These are phyloP conservation scores for Coemansia sp. DNA, from an alignment of 192 early-diverging fungal genomes.

Conservation along the genomic window DNA sequence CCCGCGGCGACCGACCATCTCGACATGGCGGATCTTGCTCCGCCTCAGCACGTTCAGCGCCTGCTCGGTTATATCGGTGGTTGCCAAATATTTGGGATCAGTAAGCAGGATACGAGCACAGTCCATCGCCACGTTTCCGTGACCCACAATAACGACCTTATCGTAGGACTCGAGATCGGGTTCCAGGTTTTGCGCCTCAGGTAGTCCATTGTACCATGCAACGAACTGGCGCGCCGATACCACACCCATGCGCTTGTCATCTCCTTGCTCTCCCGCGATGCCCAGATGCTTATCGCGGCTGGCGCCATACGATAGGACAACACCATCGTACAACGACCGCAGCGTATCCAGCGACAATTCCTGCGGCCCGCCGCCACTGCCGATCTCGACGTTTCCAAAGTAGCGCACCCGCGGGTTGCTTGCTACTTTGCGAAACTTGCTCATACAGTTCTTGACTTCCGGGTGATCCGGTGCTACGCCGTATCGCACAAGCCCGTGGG, in stretches of 20 bases:
- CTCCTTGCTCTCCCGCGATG: constrained; percentile 64
- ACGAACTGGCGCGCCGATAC: constrained; percentile 84
- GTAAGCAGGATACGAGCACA: constrained; percentile 83
- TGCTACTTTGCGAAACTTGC: constrained; percentile 81
- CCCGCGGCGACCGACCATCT: constrained; percentile 87
- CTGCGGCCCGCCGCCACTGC: constrained; percentile 39
- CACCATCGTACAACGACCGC: constrained; percentile 64
- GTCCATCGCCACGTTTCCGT: constrained; percentile 95
- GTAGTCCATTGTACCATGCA: constrained; percentile 92
- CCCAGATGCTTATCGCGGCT: constrained; percentile 68
- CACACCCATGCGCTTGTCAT: constrained; percentile 49
- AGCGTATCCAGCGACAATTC: constrained; percentile 57
- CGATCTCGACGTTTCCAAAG: constrained; percentile 77
- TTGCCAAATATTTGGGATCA: constrained; percentile 65
- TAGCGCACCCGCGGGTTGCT: constrained; percentile 68
- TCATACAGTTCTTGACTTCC: constrained; percentile 83
- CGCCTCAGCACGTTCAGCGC: constrained; percentile 65
- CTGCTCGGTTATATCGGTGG: constrained; percentile 82
- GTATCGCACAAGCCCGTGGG: constrained; percentile 87
- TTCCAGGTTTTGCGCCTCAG: constrained; percentile 60
- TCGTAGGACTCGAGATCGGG: constrained; percentile 67
- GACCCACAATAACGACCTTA: constrained; percentile 80
- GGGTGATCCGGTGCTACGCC: constrained; percentile 97
- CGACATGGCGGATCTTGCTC: constrained; percentile 77
- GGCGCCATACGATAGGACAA: constrained; percentile 86